Base-by-base conservation (phyloP, 805 yeast species). In the Kodamaea fukazawae region DNA sequence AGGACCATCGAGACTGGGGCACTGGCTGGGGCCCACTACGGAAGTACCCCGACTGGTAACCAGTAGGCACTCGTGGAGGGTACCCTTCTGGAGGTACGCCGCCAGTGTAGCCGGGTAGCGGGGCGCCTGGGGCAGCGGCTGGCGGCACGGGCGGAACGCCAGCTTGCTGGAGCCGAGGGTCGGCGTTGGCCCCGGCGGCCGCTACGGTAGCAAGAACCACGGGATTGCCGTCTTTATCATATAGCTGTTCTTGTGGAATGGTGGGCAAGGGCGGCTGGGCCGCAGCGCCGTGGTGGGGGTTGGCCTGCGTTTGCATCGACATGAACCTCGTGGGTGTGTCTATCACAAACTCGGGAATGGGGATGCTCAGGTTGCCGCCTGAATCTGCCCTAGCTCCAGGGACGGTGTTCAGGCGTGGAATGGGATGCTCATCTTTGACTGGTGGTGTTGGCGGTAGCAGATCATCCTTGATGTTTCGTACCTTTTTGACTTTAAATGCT, bases 81-180 rank as follows among this genome's bases (percentile, higher is more conserved):
- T 53, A 50, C 40, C 47, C 50, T 29, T 53, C 48, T 4, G 59
- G 54, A 1, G 66, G 66, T 22, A 27, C 23, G 8, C n/a, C n/a
- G n/a, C n/a, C n/a, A n/a, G n/a, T n/a, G n/a, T n/a, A n/a, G n/a
- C n/a, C n/a, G n/a, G n/a, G n/a, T n/a, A n/a, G n/a, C n/a, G n/a
- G n/a, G n/a, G n/a, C n/a, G n/a, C n/a, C n/a, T n/a, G n/a, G n/a
- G n/a, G n/a, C n/a, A n/a, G n/a, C n/a, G n/a, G n/a, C n/a, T n/a
- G n/a, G n/a, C n/a, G n/a, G n/a, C n/a, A n/a, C n/a, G 23, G 23
- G 23, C 23, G 23, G 23, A 20, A 20, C 23, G n/a, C n/a, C n/a
- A n/a, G n/a, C n/a, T n/a, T n/a, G n/a, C n/a, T n/a, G n/a, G n/a
- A n/a, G n/a, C n/a, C n/a, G n/a, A n/a, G n/a, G n/a, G n/a, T n/a